Evolutionary conservation across 495 filamentous ascomycete genomes (phyloP), one percentile per base, ranked within the genome.

Genomic region (Penicillium desertorum): DNA sequence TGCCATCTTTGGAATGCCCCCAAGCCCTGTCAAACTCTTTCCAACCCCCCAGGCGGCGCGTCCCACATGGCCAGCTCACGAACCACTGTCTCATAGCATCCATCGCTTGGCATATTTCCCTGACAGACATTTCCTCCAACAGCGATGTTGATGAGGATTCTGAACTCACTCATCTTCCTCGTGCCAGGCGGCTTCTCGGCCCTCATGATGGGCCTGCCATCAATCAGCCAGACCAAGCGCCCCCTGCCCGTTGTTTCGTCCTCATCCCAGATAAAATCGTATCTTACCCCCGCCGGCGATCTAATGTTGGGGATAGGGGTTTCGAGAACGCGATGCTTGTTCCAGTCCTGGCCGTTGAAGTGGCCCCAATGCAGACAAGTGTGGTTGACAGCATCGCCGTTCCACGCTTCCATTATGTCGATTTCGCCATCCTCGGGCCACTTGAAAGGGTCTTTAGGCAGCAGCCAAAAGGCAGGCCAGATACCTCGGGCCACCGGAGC

Each of bases 381-480:
- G 44, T 68, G 65, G 50, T 68, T 68, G 42, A 66, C 53, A 52
- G 63, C 63, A 63, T 68, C 60, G 46, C 65, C 53, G 27, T 68
- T 68, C 65, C 65, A 68, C 25, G 58, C 60, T 51, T 68, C 65
- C 63, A 66, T 66, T 12, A 68, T 68, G 44, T 68, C 65, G 29
- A 68, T 32, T 58, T 68, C 65, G n/a, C 65, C 65, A 51, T 68
- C 65, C 49, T 66, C 63, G 25, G 65, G 65, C 65, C 65, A 68
- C 60, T 66, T 63, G 58, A 68, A 68, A 50, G 65, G 65, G 45
- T 68, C 65, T 63, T 68, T 66, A 61, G 65, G 65, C 60, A 68
- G 65, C 65, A 68, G 60, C 65, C 65, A 68, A 62, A 68, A 68
- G 29, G 65, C 65, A 46, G 65, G 65, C 65, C 65, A 68, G 58